Conservation (phyloP, 768 basidiomycete species). For the Gloeophyllum trabeum region DNA sequence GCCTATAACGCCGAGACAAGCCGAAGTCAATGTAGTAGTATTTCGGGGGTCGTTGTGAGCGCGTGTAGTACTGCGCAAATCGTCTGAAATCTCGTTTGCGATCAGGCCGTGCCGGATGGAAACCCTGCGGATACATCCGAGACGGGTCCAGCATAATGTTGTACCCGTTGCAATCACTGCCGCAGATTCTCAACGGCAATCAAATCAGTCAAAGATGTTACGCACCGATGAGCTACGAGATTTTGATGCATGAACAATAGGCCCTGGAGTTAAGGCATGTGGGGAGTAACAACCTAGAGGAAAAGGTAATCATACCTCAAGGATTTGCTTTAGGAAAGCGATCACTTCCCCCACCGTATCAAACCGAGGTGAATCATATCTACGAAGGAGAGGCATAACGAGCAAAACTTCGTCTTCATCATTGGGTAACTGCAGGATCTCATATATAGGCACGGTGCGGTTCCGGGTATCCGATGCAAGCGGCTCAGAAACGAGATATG, state of each 20-base stretch:
- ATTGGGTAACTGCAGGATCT: constrained; percentile 12
- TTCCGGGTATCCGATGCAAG: constrained; percentile 13
- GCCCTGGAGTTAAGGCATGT: constrained; percentile 11
- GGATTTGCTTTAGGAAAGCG: constrained; percentile 18
- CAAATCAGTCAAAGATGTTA: not conserved
- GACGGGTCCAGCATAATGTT: constrained; percentile 8
- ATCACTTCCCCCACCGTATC: constrained; percentile 19
- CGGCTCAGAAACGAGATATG: constrained; percentile 9
- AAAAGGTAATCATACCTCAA: constrained; percentile 13
- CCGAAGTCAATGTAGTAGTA: constrained; percentile 6
- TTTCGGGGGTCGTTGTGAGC: constrained; percentile 7
- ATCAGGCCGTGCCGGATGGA: constrained; percentile 1
- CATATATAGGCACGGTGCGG: constrained; percentile 18
- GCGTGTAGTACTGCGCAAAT: constrained; percentile 4
- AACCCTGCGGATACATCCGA: constrained; percentile 4
- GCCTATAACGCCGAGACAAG: constrained; percentile 2
- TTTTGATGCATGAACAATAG: constrained; percentile 21
- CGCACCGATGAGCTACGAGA: constrained; percentile 17
- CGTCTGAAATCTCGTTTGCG: constrained; percentile 2
- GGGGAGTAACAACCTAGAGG: not conserved
- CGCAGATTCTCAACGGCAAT: not conserved
- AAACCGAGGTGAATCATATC: constrained; percentile 12
- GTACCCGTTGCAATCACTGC: constrained; percentile 3
- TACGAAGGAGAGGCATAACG: constrained; percentile 18
- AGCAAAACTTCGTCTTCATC: constrained; percentile 8